phyloP scores from a whole-genome alignment of 2,329 filamentous ascomycete species.

The Nemania bipapillata region DNA sequence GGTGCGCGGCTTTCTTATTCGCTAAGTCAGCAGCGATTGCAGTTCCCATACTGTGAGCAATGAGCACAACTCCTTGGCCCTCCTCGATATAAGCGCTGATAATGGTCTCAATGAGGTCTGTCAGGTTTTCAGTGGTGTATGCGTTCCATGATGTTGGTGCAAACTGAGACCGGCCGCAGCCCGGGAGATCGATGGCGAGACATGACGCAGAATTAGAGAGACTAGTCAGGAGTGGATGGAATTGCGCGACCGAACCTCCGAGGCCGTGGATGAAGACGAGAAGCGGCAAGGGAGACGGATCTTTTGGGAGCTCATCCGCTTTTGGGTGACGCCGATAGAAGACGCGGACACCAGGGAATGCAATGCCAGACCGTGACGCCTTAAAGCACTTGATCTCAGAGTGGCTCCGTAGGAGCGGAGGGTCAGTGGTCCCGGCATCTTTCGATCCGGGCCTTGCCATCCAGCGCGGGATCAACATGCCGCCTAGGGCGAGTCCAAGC shows the following conservation, averaged over 20 bases:
- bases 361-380: constrained; percentile 70
- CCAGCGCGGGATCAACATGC: constrained; percentile 41
- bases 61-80: constrained; percentile 78
- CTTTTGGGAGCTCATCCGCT: constrained; percentile 78
- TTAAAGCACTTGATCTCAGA: constrained; percentile 77
- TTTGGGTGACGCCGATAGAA: constrained; percentile 87
- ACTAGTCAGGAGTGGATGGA: constrained; percentile 81
- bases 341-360: constrained; percentile 80
- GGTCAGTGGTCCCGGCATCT: constrained; percentile 71
- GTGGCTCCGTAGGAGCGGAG: constrained; percentile 81
- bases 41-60: constrained; percentile 92
- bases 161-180: constrained; percentile 85
- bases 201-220: constrained; percentile 85
- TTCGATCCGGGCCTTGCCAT: constrained; percentile 45
- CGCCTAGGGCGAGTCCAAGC: constrained; percentile 41
- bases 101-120: constrained; percentile 76
- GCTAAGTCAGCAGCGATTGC: constrained; percentile 79
- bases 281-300: constrained; percentile 79
- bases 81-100: constrained; percentile 78
- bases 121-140: constrained; percentile 80
- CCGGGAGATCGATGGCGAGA: constrained; percentile 88
- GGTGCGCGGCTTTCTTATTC: constrained; percentile 58
- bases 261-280: constrained; percentile 93
- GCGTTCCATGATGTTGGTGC: constrained; percentile 76
- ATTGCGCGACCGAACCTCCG: constrained; percentile 91